Base-by-base conservation (phyloP, 2,329 filamentous ascomycete species). In the Aspergillus novofumigatus region DNA sequence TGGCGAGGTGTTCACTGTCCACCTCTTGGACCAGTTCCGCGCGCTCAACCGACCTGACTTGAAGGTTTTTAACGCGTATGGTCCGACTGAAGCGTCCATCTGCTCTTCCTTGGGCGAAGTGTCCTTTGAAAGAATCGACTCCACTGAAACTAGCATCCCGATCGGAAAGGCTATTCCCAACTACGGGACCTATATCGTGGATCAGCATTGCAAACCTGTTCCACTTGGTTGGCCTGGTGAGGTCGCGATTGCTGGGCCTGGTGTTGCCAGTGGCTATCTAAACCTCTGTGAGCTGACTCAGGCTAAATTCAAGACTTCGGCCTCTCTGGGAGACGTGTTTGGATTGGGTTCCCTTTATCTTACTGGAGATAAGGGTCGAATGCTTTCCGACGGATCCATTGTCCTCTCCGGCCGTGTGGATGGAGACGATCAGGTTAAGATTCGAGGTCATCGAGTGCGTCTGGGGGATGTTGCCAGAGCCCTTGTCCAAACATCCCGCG, bases 281-380 rank as follows among this genome's bases (percentile, higher is more conserved):
- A 29, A 29, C 23, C 54, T 26, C 20, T 20, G 38, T 56, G 29
- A 56, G 42, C 54, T 56, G 38, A 56, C 54, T 21, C 23, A 52
- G 17, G 28, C 14, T 4, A 51, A 49, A 26, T 56, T 56, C 23
- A 52, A 49, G 49, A 11, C 44, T 17, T 23, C 32, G 17, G 29
- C 10, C 20, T 23, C 29, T 2, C 14, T 21, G 26, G 38, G 23
- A n/a, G n/a, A 41, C 9, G n/a, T 8, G 5, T 56, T 28, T 4
- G 49, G 49, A 25, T 52, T 3, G 11, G 23, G 44, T 41, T 28
- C 1, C 7, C 3, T 59, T 32, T 59, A 59, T 17, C 47, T 38
- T 3, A 59, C 57, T 21, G 57, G 57, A 8, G 57, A 59, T 45
- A 56, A 52, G 29, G 57, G 57, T 25, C 53, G 57, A 9, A 29